These are phyloP conservation scores for Butyriboletus loyo DNA, from an alignment of 768 basidiomycete genomes.

Conservation along the genomic window DNA sequence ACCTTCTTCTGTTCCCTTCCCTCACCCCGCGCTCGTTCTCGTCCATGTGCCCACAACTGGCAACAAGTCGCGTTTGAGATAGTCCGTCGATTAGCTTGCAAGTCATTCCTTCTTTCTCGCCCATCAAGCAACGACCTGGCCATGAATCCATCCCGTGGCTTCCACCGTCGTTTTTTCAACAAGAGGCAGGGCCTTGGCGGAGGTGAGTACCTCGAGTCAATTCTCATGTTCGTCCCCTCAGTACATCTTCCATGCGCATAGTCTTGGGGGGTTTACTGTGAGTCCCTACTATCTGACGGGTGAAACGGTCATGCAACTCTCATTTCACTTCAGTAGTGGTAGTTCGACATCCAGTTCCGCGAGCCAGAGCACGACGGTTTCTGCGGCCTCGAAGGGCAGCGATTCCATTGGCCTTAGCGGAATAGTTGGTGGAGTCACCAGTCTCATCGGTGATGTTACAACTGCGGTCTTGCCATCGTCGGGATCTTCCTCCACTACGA, in stretches of 20 bases:
- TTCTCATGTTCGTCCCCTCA: neutral
- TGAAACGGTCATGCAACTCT: neutral
- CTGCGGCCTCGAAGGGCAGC: constrained; percentile 1
- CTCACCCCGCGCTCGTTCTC: neutral
- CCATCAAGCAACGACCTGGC: constrained; percentile 11
- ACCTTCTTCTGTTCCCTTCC: neutral
- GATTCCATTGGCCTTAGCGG: neutral
- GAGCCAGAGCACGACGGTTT: neutral
- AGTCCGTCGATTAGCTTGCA: constrained; percentile 2
- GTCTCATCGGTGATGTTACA: constrained; percentile 11
- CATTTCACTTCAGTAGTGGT: constrained; percentile 9
- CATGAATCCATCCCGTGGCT: constrained; percentile 20
- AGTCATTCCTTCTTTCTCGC: constrained; percentile 24
- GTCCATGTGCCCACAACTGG: constrained; percentile 9
- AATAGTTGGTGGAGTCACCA: constrained; percentile 13
- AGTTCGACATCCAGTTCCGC: neutral
- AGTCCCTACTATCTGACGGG: constrained; percentile 1
- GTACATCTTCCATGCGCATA: neutral
- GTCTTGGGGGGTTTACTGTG: constrained; percentile 22
- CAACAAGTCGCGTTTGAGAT: neutral
- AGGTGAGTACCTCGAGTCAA: constrained; percentile 21
- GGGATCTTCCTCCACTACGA: constrained; percentile 13
- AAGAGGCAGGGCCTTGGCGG: constrained; percentile 29
- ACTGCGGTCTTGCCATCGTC: constrained; percentile 14
- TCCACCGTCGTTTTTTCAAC: constrained; percentile 17